These are phyloP conservation scores for Mycosarcoma mackinlayi DNA, from an alignment of 1,284 basidiomycete species.

Conservation along the genomic window DNA sequence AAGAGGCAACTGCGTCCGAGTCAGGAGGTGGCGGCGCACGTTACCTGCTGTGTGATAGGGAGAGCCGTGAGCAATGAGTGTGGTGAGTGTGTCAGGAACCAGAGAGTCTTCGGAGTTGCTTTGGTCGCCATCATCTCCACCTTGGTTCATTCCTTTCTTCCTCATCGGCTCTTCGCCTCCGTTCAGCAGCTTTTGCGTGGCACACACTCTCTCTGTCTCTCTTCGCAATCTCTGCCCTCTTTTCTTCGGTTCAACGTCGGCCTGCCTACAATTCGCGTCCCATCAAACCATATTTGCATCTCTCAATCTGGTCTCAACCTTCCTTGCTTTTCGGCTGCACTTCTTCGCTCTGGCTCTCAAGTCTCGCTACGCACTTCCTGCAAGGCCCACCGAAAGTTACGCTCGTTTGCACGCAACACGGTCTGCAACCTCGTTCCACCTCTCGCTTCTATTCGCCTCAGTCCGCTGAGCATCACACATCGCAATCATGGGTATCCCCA, in stretches of 20 bases:
- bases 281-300: slow-evolving; percentile 37
- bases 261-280: slow-evolving; percentile 8
- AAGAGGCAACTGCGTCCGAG: too few relatives aligned
- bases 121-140: neutral
- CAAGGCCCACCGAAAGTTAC: too few relatives aligned
- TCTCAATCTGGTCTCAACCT: neutral
- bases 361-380: too few relatives aligned
- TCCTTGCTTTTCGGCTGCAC: neutral
- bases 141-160: slow-evolving; percentile 5
- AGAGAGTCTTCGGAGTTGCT: too few relatives aligned
- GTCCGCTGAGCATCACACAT: slow-evolving; percentile 9
- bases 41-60: too few relatives aligned
- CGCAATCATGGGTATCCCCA: slow-evolving; percentile 65
- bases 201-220: slow-evolving; percentile 5
- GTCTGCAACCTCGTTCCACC: neutral
- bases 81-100: too few relatives aligned
- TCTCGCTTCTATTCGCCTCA: slow-evolving; percentile 1
- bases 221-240: slow-evolving; percentile 18
- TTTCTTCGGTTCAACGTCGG: slow-evolving; percentile 11
- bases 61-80: too few relatives aligned
- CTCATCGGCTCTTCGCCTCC: slow-evolving; percentile 43
- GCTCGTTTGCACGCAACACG: neutral
- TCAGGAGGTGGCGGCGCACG: too few relatives aligned
- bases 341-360: too few relatives aligned
- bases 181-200: slow-evolving; percentile 35